Conservation (phyloP, 352 stramenopile species). For the Hyaloperonospora arabidopsidis region DNA sequence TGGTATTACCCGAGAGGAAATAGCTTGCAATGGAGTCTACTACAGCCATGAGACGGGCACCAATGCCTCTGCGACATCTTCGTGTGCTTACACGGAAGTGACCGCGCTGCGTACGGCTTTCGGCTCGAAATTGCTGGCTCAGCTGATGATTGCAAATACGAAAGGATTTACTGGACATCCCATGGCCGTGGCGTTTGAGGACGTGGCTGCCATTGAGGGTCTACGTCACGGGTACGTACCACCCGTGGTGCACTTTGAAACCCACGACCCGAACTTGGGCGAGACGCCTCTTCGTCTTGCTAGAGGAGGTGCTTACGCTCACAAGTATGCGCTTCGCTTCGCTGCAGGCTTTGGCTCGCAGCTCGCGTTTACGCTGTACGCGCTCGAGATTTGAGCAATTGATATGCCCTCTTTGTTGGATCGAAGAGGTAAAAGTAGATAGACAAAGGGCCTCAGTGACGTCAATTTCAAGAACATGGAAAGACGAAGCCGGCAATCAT, state of each 20-base stretch:
- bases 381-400: constrained; percentile 34
- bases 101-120: constrained; percentile 53
- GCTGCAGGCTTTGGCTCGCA: constrained; percentile 94
- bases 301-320: constrained; percentile 48
- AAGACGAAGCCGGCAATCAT: not conserved
- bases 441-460: constrained; percentile 9
- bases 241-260: constrained; percentile 87
- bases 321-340: constrained; percentile 93
- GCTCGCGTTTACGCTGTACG: constrained; percentile 94
- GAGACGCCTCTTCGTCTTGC: constrained; percentile 45
- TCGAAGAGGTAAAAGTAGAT: constrained; percentile 9
- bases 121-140: constrained; percentile 56
- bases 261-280: constrained; percentile 71
- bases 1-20: constrained; percentile 86
- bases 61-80: constrained; percentile 87
- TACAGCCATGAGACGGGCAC: constrained; percentile 97
- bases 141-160: constrained; percentile 87
- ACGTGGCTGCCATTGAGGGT: constrained; percentile 90
- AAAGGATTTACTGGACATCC: constrained; percentile 94
- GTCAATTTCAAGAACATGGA: constrained; percentile 2
- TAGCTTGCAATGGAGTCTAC: constrained; percentile 91
- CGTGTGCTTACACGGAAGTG: constrained; percentile 92
- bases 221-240: constrained; percentile 81
- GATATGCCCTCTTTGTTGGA: constrained; percentile 3
- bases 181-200: constrained; percentile 96